phyloP scores from a whole-genome alignment of 177 flowering plant species.

The Tripterygium wilfordii region DNA sequence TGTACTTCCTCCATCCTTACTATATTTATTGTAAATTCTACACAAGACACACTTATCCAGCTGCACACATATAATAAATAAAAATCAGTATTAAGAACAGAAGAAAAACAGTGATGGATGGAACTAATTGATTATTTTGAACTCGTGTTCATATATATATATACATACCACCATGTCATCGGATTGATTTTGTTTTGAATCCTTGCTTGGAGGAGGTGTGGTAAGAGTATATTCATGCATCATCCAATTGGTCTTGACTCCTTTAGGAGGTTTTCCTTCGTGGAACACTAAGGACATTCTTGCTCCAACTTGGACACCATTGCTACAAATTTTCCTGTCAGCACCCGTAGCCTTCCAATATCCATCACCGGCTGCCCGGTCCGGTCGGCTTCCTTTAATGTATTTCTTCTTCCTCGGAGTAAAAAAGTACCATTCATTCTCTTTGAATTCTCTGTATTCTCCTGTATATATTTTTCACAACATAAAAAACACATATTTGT shows the following conservation, averaged over 20 bases:
- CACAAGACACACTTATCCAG: constrained; percentile 7
- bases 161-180: constrained; percentile 2
- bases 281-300: constrained; percentile 4
- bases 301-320: not conserved
- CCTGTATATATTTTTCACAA: too few species aligned
- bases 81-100: too few species aligned
- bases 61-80: not conserved
- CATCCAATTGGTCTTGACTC: constrained; percentile 7
- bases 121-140: too few species aligned
- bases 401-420: constrained; percentile 14
- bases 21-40: not conserved
- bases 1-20: not conserved
- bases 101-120: too few species aligned
- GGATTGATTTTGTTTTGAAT: too few species aligned
- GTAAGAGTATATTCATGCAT: constrained; percentile 6
- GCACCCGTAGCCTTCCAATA: constrained; percentile 13
- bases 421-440: constrained; percentile 9
- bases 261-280: not conserved
- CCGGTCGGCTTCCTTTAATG: constrained; percentile 7
- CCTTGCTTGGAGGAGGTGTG: not conserved
- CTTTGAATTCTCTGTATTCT: not conserved
- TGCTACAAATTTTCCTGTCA: not conserved
- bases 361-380: constrained; percentile 4
- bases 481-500: too few species aligned
- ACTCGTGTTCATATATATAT: too few species aligned